These are phyloP conservation scores for Zymoseptoria brevis DNA, from an alignment of 2,329 filamentous ascomycete genomes.

Conservation along the genomic window DNA sequence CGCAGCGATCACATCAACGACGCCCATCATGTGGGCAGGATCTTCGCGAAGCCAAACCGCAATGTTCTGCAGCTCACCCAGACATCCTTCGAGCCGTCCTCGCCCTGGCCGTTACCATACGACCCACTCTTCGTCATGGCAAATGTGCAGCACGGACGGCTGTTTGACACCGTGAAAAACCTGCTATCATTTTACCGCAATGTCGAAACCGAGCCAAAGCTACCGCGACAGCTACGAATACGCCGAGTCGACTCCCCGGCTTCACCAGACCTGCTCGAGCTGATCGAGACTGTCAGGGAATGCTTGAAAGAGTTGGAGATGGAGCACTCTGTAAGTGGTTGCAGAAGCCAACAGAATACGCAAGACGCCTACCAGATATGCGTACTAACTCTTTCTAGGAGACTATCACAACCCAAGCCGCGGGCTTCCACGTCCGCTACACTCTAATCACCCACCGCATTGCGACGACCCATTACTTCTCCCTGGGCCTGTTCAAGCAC, in stretches of 20 bases:
- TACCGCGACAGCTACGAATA: not conserved
- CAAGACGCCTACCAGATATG: not conserved
- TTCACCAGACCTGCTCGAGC: not conserved
- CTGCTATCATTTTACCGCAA: conserved; percentile 3
- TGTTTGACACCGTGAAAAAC: conserved; percentile 10
- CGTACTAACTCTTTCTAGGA: conserved; percentile 1
- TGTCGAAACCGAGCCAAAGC: conserved; percentile 4
- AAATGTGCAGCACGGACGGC: conserved; percentile 15
- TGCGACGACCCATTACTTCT: conserved; percentile 20
- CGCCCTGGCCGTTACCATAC: conserved; percentile 17
- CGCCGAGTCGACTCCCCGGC: not conserved
- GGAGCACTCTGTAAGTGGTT: conserved; percentile 4
- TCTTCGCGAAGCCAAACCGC: not conserved
- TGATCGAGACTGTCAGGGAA: conserved; percentile 14
- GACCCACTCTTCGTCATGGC: conserved; percentile 19
- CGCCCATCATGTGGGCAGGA: not conserved
- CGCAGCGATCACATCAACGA: conserved; percentile 3
- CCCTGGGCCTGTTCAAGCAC: conserved; percentile 13
- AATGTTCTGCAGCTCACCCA: conserved; percentile 3
- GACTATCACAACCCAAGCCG: conserved; percentile 8
- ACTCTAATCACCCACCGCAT: conserved; percentile 5
- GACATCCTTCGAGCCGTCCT: conserved; percentile 4
- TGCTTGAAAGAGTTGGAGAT: conserved; percentile 13
- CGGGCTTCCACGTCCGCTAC: conserved; percentile 13
- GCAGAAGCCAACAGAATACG: not conserved